These are phyloP conservation scores for Fusarium begoniae DNA, from an alignment of 2,329 filamentous ascomycete species.

Conservation along the genomic window DNA sequence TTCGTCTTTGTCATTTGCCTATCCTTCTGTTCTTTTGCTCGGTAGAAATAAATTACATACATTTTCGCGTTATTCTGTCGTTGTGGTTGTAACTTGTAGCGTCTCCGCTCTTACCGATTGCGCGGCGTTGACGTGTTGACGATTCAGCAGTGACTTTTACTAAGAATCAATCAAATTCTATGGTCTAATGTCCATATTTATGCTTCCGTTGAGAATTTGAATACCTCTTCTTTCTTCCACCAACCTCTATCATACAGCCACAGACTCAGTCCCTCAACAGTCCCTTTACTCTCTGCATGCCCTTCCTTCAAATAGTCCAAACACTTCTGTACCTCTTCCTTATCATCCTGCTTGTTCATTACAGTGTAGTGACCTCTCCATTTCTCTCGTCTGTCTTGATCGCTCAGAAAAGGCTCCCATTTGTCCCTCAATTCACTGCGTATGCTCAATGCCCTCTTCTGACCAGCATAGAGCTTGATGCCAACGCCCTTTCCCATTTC, in stretches of 20 bases:
- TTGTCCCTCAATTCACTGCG: slow-evolving; percentile 12
- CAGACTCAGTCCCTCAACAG: slow-evolving; percentile 13
- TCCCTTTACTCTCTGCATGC: background rate
- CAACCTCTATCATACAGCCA: slow-evolving; percentile 26
- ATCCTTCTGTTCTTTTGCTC: background rate
- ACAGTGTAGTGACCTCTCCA: slow-evolving; percentile 32
- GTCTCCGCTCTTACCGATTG: too few species aligned
- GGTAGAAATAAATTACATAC: rapidly evolving
- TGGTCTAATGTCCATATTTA: background rate
- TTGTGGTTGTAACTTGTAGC: background rate
- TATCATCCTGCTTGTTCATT: slow-evolving; percentile 34
- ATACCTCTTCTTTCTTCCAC: slow-evolving; percentile 10
- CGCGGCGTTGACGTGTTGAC: background rate
- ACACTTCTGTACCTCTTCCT: slow-evolving; percentile 13
- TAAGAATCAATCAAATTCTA: background rate
- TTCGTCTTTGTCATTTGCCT: rapidly evolving
- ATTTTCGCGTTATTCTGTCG: rapidly evolving
- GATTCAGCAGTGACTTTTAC: rapidly evolving
- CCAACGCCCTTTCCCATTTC: slow-evolving; percentile 28
- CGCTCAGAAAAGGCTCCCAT: slow-evolving; percentile 24
- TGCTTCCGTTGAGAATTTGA: background rate
- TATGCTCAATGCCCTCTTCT: background rate
- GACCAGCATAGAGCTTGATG: slow-evolving; percentile 10
- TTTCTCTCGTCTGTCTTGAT: slow-evolving; percentile 14
- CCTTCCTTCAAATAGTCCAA: background rate